phyloP scores from a whole-genome alignment of 768 basidiomycete species.

The Podaxis sp. region DNA sequence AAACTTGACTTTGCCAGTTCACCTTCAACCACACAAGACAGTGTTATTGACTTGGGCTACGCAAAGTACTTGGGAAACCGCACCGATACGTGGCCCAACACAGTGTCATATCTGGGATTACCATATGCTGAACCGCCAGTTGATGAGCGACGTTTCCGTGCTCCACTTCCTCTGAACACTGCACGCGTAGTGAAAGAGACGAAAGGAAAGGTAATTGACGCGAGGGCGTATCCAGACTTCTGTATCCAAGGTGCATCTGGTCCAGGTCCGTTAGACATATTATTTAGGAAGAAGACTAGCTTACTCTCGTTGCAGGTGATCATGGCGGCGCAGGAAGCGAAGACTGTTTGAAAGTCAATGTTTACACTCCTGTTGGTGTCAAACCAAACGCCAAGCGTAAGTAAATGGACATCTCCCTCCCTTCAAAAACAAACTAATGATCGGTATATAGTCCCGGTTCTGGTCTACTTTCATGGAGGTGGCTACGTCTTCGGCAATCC shows the following conservation, averaged over 20 bases:
- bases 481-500: constrained; percentile 62
- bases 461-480: constrained; percentile 52
- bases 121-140: constrained; percentile 64
- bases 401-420: constrained; percentile 19
- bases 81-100: constrained; percentile 41
- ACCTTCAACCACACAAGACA: background rate
- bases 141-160: constrained; percentile 50
- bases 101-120: constrained; percentile 57
- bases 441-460: constrained; percentile 37
- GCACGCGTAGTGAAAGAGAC: constrained; percentile 36
- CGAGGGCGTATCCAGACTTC: constrained; percentile 53
- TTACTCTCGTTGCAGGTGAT: constrained; percentile 35
- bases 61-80: constrained; percentile 56
- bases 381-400: constrained; percentile 47
- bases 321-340: constrained; percentile 65
- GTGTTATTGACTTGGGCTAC: constrained; percentile 57
- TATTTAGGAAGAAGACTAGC: background rate
- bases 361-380: constrained; percentile 54
- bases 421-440: background rate
- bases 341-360: constrained; percentile 65
- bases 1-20: background rate
- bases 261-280: background rate
- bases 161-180: constrained; percentile 52
- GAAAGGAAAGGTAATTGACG: constrained; percentile 44
- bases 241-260: constrained; percentile 53